Conservation (phyloP, 148 eudicot species). For the Vaccinium corymbosum region DNA sequence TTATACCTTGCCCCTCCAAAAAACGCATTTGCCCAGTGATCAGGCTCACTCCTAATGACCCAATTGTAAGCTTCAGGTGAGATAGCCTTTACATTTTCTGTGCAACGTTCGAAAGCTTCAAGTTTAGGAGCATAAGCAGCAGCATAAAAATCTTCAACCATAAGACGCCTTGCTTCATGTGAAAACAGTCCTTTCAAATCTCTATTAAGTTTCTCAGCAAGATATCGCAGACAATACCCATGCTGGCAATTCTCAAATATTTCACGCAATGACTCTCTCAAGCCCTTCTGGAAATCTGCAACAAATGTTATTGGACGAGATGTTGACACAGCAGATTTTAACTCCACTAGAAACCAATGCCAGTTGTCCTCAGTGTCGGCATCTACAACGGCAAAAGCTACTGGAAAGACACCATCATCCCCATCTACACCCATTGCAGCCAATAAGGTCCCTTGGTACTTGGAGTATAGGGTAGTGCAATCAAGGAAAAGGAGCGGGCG, state of each 20-base stretch:
- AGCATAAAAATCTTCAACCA: constrained; percentile 51
- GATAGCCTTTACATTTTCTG: constrained; percentile 41
- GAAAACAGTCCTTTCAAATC: constrained; percentile 49
- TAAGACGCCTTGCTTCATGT: constrained; percentile 50
- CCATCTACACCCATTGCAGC: constrained; percentile 53
- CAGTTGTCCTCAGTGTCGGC: constrained; percentile 41
- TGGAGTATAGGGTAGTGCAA: constrained; percentile 36
- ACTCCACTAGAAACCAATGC: constrained; percentile 47
- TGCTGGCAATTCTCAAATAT: constrained; percentile 38
- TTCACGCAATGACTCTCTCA: constrained; percentile 36
- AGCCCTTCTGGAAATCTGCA: constrained; percentile 48
- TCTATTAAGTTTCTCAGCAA: constrained; percentile 47
- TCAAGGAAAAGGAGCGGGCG: constrained; percentile 53
- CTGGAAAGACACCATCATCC: constrained; percentile 45
- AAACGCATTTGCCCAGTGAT: constrained; percentile 48
- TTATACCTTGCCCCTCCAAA: constrained; percentile 48
- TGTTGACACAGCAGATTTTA: constrained; percentile 38
- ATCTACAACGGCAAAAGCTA: constrained; percentile 55
- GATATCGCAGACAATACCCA: constrained; percentile 45
- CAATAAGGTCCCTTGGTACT: constrained; percentile 46
- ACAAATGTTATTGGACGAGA: constrained; percentile 40
- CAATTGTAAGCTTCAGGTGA: constrained; percentile 54
- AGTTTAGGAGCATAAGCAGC: constrained; percentile 46
- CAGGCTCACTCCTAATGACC: constrained; percentile 44
- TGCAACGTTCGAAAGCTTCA: constrained; percentile 35